Evolutionary conservation across 345 rosid genomes (phyloP), one percentile per base, ranked within the genome.

Genomic region (Stellera chamaejasme): DNA sequence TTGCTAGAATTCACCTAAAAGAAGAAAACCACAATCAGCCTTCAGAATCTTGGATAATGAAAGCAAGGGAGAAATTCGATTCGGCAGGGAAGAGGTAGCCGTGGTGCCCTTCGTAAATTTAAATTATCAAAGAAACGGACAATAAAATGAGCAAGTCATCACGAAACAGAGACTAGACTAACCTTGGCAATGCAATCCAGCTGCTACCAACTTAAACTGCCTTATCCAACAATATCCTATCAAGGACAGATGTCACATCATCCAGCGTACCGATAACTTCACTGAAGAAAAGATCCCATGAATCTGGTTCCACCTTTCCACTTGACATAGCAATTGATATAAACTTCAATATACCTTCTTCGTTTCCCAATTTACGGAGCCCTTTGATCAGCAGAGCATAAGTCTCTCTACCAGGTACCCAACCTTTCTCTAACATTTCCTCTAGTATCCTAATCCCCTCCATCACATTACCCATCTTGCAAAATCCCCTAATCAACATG

Each of bases 401-500:
- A 11, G 87, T 88, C 9, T 65, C 69, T 51, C 64, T 81, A 57
- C 80, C 66, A 14, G 98, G 96, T 45, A 56, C 55, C 53, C 86
- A 91, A n/a, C 79, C 81, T 54, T 72, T 72, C 58, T 75, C 88
- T 66, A 83, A 62, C 98, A 91, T 91, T 75, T 85, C 96, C 59
- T 83, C 79, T 11, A 91, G 73, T 66, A 82, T 58, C 55, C 83
- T 70, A 6, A 79, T 48, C 43, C 95, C 92, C 68, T 88, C 96
- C 56, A 72, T 80, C 10, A 66, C 79, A 67, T 70, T 88, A 15
- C 98, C 96, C 25, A 55, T 71, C 68, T 73, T 75, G 12, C 76
- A 79, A 49, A 91, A 83, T 1, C 96, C 92, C 50, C 75, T 77
- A 23, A 91, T 83, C 76, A 91, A 65, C 70, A 82, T 72, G 54